phyloP scores from a whole-genome alignment of 805 yeast genomes.

The Citeromyces matritensis region DNA sequence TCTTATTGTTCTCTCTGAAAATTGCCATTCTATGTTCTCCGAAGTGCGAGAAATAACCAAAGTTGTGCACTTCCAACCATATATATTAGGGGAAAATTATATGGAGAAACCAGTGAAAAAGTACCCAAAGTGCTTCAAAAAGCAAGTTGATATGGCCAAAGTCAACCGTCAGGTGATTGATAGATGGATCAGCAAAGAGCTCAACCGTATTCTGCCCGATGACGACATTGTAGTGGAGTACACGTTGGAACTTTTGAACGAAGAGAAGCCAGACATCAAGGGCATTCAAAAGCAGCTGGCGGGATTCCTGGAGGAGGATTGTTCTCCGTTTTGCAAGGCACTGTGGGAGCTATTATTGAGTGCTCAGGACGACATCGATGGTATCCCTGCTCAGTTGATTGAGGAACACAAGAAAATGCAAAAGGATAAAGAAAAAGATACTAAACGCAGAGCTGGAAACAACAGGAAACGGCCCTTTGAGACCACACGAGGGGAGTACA shows the following conservation, averaged over 20 bases:
- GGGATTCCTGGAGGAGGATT: slow-evolving; percentile 27
- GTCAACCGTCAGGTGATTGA: slow-evolving; percentile 22
- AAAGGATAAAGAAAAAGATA: too few species aligned
- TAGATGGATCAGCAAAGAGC: slow-evolving; percentile 20
- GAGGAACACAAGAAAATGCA: not conserved
- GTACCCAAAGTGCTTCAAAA: slow-evolving; percentile 20
- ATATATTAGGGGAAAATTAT: too few species aligned
- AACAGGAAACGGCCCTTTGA: too few species aligned
- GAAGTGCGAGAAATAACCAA: too few species aligned
- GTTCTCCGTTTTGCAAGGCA: slow-evolving; percentile 20
- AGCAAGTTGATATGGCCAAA: slow-evolving; percentile 18
- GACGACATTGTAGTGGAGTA: slow-evolving; percentile 30
- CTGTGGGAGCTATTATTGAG: slow-evolving; percentile 27
- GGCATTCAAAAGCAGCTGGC: slow-evolving; percentile 24
- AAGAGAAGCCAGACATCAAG: slow-evolving; percentile 20
- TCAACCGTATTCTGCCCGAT: slow-evolving; percentile 26
- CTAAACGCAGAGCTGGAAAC: too few species aligned
- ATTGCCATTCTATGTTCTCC: too few species aligned
- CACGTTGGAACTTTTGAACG: slow-evolving; percentile 22
- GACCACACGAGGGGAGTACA: too few species aligned
- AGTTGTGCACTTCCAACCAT: too few species aligned
- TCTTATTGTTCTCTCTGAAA: too few species aligned
- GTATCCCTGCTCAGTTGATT: slow-evolving; percentile 23
- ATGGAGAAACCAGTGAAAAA: slow-evolving; percentile 3
- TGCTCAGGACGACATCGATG: slow-evolving; percentile 28